Conservation (phyloP, 352 stramenopile genomes). For the Pythium chondricola region DNA sequence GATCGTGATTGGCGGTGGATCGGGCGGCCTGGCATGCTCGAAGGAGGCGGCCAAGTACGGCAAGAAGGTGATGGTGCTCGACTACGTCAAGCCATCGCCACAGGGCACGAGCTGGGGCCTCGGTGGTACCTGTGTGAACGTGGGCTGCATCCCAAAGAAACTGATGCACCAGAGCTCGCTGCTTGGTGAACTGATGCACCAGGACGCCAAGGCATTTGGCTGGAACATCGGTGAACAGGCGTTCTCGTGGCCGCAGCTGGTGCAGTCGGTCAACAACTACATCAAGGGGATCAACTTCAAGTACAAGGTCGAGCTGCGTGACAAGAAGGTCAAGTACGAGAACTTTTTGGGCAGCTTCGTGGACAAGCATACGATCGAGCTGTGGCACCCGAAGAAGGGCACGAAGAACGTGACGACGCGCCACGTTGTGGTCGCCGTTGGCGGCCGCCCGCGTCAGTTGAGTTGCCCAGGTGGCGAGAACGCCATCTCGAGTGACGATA, state of each 20-base stretch:
- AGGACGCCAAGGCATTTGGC: slow-evolving; percentile 86
- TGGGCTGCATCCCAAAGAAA: slow-evolving; percentile 99
- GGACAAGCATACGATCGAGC: slow-evolving; percentile 91
- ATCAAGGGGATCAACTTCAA: slow-evolving; percentile 99
- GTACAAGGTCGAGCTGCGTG: slow-evolving; percentile 94
- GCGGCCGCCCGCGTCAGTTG: slow-evolving; percentile 88
- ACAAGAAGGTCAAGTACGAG: slow-evolving; percentile 94
- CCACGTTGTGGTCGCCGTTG: slow-evolving; percentile 93
- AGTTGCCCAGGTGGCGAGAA: slow-evolving; percentile 88
- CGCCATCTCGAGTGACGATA: slow-evolving; percentile 90
- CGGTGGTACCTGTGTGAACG: slow-evolving; percentile 98
- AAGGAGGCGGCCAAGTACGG: slow-evolving; percentile 93
- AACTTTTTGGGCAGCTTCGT: slow-evolving; percentile 92
- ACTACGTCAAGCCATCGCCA: slow-evolving; percentile 92
- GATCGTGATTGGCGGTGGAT: slow-evolving; percentile 79
- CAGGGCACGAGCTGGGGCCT: slow-evolving; percentile 88
- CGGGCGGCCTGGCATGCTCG: slow-evolving; percentile 90
- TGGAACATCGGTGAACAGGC: slow-evolving; percentile 50
- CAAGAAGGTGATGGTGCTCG: slow-evolving; percentile 93
- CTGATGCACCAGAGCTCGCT: slow-evolving; percentile 96
- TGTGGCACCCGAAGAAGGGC: slow-evolving; percentile 84
- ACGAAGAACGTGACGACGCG: slow-evolving; percentile 89
- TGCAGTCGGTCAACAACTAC: slow-evolving; percentile 94
- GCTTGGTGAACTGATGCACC: slow-evolving; percentile 84
- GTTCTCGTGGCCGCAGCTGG: slow-evolving; percentile 90